Conservation (phyloP, 208 protist genomes). For the Wallacemonas sp. region DNA sequence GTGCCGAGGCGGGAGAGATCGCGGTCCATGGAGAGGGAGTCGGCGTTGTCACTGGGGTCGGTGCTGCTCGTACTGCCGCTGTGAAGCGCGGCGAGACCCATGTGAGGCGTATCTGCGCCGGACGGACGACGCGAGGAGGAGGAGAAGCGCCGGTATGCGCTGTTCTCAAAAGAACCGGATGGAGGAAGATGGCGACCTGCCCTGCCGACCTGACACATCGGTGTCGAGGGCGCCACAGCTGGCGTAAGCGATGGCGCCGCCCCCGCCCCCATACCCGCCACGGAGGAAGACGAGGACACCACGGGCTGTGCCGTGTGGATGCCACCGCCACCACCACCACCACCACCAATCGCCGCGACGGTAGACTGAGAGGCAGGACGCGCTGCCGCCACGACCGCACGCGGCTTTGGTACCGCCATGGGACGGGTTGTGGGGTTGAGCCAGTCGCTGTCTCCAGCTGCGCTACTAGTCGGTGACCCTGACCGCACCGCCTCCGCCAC, state of each 20-base stretch:
- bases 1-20: neutral
- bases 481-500: too few species aligned
- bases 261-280: too few species aligned
- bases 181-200: neutral
- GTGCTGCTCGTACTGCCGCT: slow-evolving; percentile 6
- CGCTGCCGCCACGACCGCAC: too few species aligned
- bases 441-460: slow-evolving; percentile 1
- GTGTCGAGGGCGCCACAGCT: too few species aligned
- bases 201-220: too few species aligned
- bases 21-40: neutral
- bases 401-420: too few species aligned
- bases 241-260: too few species aligned
- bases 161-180: neutral
- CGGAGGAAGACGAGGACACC: too few species aligned
- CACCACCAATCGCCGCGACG: too few species aligned
- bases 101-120: slow-evolving; percentile 6
- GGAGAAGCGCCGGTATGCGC: neutral
- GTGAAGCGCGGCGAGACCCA: slow-evolving; percentile 7
- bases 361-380: too few species aligned
- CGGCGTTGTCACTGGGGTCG: neutral
- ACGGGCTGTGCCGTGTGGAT: too few species aligned
- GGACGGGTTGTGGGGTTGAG: slow-evolving; percentile 9
- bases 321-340: too few species aligned
- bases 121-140: slow-evolving; percentile 6
- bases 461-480: neutral